A percentile compares a stretch with the other conserved stretches of the same genome.
Conservation (phyloP, 1,284 basidiomycete genomes). For the Puccinia brachypodii region DNA sequence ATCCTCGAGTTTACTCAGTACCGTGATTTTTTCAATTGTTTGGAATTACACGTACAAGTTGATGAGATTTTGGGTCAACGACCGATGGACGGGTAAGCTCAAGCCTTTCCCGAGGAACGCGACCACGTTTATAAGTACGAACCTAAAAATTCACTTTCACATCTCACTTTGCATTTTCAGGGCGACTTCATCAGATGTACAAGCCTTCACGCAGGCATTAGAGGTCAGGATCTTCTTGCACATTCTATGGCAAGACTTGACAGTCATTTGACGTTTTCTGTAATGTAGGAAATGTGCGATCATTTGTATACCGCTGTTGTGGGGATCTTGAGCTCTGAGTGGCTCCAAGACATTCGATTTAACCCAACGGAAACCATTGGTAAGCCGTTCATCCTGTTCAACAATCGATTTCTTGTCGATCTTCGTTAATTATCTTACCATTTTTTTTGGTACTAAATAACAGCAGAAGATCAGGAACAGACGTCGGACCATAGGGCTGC, state of each 20-base stretch:
- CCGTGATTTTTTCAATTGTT: conserved; percentile 45
- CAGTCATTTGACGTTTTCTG: neutral
- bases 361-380: conserved; percentile 1
- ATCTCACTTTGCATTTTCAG: neutral
- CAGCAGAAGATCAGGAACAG: conserved; percentile 28
- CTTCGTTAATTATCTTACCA: neutral
- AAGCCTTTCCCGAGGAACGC: no score
- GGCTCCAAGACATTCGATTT: conserved; percentile 39
- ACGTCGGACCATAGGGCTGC: conserved; percentile 65
- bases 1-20: conserved; percentile 48
- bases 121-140: neutral
- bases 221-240: conserved; percentile 3
- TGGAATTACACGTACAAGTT: conserved; percentile 42
- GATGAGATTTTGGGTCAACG: conserved; percentile 44
- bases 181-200: conserved; percentile 3
- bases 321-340: conserved; percentile 36
- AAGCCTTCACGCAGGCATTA: conserved; percentile 34
- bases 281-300: conserved; percentile 27
- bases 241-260: neutral
- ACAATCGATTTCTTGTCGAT: neutral
- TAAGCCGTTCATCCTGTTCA: conserved; percentile 25
- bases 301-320: conserved; percentile 36
- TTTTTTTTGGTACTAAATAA: neutral
- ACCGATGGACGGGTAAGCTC: conserved; percentile 30
- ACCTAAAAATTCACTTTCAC: neutral